These are phyloP conservation scores for Aspergillus calidoustus DNA, from an alignment of 2,329 filamentous ascomycete species.

Conservation along the genomic window DNA sequence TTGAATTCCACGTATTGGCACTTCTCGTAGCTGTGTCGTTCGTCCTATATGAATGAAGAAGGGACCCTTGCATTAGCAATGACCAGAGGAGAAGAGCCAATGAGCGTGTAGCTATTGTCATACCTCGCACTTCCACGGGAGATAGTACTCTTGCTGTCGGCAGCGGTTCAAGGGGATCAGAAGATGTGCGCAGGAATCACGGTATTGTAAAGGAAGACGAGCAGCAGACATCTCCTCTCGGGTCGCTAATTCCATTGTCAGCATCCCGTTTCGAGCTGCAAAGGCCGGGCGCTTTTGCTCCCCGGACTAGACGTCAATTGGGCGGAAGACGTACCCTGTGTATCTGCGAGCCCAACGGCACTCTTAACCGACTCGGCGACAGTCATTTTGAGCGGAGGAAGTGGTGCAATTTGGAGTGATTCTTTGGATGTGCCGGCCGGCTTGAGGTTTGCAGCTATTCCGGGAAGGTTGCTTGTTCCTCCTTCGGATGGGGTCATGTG, in stretches of 20 bases:
- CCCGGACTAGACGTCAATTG: conserved; percentile 29
- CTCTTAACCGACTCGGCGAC: conserved; percentile 54
- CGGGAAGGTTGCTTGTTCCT: conserved; percentile 32
- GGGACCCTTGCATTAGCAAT: conserved; percentile 11
- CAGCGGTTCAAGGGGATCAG: conserved; percentile 95
- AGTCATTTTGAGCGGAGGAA: conserved; percentile 45
- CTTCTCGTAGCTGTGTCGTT: conserved; percentile 98
- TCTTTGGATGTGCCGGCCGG: conserved; percentile 25
- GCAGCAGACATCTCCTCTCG: conserved; percentile 94
- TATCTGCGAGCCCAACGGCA: conserved; percentile 50
- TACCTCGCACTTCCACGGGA: conserved; percentile 98
- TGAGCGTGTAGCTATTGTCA: conserved; percentile 35
- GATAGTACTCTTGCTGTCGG: conserved; percentile 87
- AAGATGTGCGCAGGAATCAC: conserved; percentile 93
- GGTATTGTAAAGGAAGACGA: conserved; percentile 83
- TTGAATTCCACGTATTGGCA: conserved; percentile 99
- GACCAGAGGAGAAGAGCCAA: neutral
- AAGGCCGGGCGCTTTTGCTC: conserved; percentile 16
- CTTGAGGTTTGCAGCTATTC: conserved; percentile 34
- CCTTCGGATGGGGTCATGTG: conserved; percentile 37
- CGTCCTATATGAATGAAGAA: conserved; percentile 64
- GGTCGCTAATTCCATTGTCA: conserved; percentile 32
- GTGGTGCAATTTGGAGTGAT: conserved; percentile 19
- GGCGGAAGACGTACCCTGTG: conserved; percentile 38
- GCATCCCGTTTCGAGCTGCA: conserved; percentile 11